Evolutionary conservation across 257 asterid species (phyloP).

Genomic region (Solanum pimpinellifolium): DNA sequence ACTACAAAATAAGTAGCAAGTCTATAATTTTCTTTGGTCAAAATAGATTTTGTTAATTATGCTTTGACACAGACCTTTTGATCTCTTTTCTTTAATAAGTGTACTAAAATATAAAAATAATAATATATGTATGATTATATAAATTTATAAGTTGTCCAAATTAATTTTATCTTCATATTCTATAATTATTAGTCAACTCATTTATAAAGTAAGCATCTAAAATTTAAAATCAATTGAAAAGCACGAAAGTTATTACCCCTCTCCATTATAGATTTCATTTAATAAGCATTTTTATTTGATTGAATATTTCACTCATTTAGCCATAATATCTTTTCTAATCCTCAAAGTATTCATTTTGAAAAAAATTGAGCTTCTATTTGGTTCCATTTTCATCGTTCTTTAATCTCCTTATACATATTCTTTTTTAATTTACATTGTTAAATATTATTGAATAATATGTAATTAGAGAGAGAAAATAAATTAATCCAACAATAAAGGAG

Average conservation of each 20-base stretch:
- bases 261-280: not conserved
- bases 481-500: not conserved
- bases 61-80: not conserved
- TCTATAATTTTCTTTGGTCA: not conserved
- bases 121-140: too few relatives aligned
- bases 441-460: not conserved
- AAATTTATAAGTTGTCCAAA: not conserved
- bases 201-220: not conserved
- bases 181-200: not conserved
- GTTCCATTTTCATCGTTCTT: not conserved
- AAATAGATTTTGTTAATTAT: too few relatives aligned
- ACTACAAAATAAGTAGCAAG: too few relatives aligned
- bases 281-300: not conserved
- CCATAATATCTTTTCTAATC: not conserved
- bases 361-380: not conserved
- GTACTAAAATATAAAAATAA: too few relatives aligned
- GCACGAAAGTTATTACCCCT: not conserved
- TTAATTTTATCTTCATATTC: too few relatives aligned
- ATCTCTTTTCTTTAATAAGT: not conserved
- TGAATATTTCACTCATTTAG: not conserved
- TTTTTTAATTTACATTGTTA: not conserved
- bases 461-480: not conserved
- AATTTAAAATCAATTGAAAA: not conserved
- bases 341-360: not conserved
- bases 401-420: not conserved